Evolutionary conservation across 495 filamentous ascomycete species (phyloP), one percentile per base, ranked within the genome.

Genomic region (Penicillium coffeae): DNA sequence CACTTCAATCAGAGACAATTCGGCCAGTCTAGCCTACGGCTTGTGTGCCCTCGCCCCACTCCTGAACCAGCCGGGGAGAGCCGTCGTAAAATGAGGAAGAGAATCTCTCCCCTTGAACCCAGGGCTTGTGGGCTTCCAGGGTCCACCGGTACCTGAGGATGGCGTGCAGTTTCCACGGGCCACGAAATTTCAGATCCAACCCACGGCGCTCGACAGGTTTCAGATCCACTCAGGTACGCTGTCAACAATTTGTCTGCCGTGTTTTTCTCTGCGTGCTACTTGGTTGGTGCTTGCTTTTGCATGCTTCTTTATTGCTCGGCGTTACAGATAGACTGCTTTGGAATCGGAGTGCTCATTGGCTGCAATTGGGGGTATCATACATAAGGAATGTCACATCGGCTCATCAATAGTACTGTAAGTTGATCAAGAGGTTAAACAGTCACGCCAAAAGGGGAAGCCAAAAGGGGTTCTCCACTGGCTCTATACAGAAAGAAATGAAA

Each of bases 131-230:
- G 25, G 25, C 25, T 35, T 33, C 33, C 32, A 20, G 33, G 43
- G 33, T 46, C 42, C 49, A 51, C 49, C 33, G 42, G 43, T 52
- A 42, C 49, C 42, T 52, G 35, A 42, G 34, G 36, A n/a, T 33
- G 48, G 13, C 34, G 37, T 38, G 15, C 34, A 16, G 37, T 41
- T n/a, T 21, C 45, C 45, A 39, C 37, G 36, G 36, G 18, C 33
- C 36, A 41, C 25, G 22, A 48, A 33, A 41, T 42, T 39, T 22
- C 14, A 38, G 42, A 43, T 44, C 36, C 42, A 25, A 27, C 18
- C 48, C 40, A 45, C 22, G 43, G 20, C 42, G 42, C 20, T 30
- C 30, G 42, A 41, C 42, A 21, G 16, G 42, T 51, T 45, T 51
- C 36, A 51, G 48, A 51, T 45, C 48, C 35, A 43, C 33, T 48